Percentiles rank a stretch among this genome's conserved stretches.
Conservation (phyloP, 192 early-diverging fungal genomes). For the Umbelopsis vinacea region DNA sequence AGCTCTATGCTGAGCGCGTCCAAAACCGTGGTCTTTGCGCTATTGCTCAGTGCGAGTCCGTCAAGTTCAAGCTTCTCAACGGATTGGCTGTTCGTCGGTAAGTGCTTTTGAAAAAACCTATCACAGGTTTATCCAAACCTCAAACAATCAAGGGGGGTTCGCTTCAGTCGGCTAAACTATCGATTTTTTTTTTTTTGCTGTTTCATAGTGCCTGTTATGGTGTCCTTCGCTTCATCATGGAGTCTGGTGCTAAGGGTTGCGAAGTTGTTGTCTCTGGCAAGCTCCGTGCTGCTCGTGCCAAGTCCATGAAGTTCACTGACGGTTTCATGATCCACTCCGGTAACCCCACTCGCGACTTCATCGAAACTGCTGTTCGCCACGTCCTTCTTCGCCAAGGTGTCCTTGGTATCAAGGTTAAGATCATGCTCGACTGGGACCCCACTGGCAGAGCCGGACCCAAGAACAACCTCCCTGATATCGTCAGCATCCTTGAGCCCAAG, state of each 20-base stretch:
- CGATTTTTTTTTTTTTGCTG: not conserved
- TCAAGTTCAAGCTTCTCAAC: constrained; percentile 97
- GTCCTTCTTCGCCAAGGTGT: constrained; percentile 99
- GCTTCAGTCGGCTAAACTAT: not conserved
- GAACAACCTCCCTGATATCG: constrained; percentile 93
- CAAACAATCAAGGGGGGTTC: not conserved
- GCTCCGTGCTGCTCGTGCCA: constrained; percentile 99
- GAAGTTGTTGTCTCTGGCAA: constrained; percentile 99
- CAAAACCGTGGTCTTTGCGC: constrained; percentile 97
- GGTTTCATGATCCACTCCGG: constrained; percentile 99
- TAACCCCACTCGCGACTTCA: constrained; percentile 95
- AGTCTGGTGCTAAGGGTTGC: constrained; percentile 99
- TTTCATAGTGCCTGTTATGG: constrained; percentile 87
- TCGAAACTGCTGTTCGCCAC: constrained; percentile 96
- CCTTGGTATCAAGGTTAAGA: constrained; percentile 99
- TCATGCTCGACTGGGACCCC: constrained; percentile 96
- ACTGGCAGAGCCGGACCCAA: constrained; percentile 93
- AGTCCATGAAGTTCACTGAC: constrained; percentile 99
- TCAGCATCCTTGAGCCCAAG: constrained; percentile 95
- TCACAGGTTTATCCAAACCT: not conserved
- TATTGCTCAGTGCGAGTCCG: constrained; percentile 98
- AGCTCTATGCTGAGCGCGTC: constrained; percentile 98
- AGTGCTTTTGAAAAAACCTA: not conserved
- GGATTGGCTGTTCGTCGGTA: constrained; percentile 93
- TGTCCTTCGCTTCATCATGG: constrained; percentile 99